phyloP scores from a whole-genome alignment of 106 monocot genomes.

The Dioscorea zingiberensis region DNA sequence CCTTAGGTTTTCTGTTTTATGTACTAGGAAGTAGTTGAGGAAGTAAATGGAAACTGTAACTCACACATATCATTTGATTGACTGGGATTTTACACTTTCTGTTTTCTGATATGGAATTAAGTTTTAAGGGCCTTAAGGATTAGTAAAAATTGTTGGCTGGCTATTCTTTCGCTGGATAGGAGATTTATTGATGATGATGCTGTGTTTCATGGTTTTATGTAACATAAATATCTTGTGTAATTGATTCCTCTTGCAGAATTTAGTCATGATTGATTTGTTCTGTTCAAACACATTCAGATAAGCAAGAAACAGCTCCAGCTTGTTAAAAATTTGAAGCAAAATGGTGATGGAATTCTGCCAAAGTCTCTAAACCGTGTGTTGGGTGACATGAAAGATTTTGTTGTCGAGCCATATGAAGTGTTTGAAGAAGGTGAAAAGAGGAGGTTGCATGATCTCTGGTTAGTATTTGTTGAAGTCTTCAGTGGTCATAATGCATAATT shows the following conservation, averaged over 20 bases:
- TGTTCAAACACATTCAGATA: slow-evolving; percentile 40
- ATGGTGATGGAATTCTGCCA: slow-evolving; percentile 60
- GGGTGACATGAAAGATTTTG: slow-evolving; percentile 57
- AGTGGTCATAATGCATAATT: background rate
- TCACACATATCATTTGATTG: no score
- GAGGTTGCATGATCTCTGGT: slow-evolving; percentile 62
- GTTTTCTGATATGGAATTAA: no score
- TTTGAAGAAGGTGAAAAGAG: slow-evolving; percentile 57
- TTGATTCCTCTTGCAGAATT: background rate
- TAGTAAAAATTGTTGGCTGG: no score
- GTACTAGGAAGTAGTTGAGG: no score
- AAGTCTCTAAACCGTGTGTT: slow-evolving; percentile 60
- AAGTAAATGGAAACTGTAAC: no score
- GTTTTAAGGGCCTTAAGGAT: no score
- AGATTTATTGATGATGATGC: no score
- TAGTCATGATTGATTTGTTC: background rate
- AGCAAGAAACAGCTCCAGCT: slow-evolving; percentile 50
- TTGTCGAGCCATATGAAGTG: slow-evolving; percentile 43
- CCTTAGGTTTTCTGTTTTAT: no score
- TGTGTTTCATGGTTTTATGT: background rate
- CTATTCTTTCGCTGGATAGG: no score
- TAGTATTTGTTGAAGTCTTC: slow-evolving; percentile 12
- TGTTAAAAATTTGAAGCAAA: slow-evolving; percentile 53
- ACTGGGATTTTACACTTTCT: no score
- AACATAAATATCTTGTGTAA: background rate